Evolutionary conservation across 2,329 filamentous ascomycete genomes (phyloP), one percentile per base, ranked within the genome.

Genomic region (Bipolaris cookei): DNA sequence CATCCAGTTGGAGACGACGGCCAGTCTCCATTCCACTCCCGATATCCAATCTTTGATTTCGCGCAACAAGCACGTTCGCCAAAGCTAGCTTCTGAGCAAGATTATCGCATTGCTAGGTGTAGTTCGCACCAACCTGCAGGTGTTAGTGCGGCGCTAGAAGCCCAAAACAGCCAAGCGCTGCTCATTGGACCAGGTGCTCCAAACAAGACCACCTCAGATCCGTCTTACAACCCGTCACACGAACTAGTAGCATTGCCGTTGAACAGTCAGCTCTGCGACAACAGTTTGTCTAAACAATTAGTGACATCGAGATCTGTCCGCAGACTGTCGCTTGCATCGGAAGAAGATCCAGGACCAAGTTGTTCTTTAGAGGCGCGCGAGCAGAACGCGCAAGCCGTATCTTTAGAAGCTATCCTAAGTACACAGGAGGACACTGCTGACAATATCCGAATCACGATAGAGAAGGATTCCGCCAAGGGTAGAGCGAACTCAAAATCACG

Each of bases 311-410:
- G 30, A 14, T 1, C 39, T 45, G 8, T 32, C 20, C 16, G 8
- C 42, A 32, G 25, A 4, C 16, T 11, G n/a, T 21, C 25, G 16
- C 16, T 28, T 13, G 45, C 21, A 20, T 43, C 45, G 21, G 45
- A 35, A 38, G 13, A 18, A 23, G 41, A 45, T 20, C 41, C 30
- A 3, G n/a, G 18, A 32, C 16, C 13, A 14, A 14, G 16, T 38
- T 13, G 18, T 21, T 38, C 14, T 11, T 21, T 28, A 18, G 20
- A 48, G 10, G 62, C 50, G 23, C 56, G 54, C 14, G 60, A 69
- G 48, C 69, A 72, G 52, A 58, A 72, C 60, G 69, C 71, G 6
- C 71, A 74, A 44, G 18, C 65, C 13, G 41, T 73, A 6, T 48
- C 58, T 37, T 28, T 53, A 20, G 57, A 64, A 30, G 25, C 52